Evolutionary conservation across 2,329 filamentous ascomycete species (phyloP).

Genomic region (Colletotrichum sublineola): DNA sequence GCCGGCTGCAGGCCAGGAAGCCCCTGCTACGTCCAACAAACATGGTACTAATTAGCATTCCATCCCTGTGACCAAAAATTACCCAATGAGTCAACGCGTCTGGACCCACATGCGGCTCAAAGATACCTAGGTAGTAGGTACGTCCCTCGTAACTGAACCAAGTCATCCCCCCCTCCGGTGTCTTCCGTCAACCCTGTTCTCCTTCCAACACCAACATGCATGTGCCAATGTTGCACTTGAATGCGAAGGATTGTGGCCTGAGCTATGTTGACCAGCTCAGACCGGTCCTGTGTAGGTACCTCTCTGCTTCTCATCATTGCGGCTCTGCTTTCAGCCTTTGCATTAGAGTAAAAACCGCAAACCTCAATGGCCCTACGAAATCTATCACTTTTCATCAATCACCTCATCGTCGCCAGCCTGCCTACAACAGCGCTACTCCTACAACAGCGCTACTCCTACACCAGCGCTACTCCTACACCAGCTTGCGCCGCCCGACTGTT

Average conservation of each 20-base stretch:
- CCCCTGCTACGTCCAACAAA: neutral
- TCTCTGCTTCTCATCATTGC: neutral
- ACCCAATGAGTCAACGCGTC: neutral
- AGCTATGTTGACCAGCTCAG: neutral
- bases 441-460: neutral
- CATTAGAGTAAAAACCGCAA: neutral
- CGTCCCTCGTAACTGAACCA: neutral
- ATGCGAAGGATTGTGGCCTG: neutral
- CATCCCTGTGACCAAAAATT: neutral
- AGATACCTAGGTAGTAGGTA: neutral
- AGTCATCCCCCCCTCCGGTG: neutral
- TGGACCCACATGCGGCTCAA: neutral
- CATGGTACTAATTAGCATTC: neutral
- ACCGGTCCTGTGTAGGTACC: neutral
- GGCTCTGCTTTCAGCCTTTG: neutral
- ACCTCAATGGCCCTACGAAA: neutral
- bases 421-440: neutral
- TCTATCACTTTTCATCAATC: neutral
- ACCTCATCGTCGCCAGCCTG: neutral
- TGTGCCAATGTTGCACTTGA: neutral
- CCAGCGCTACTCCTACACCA: neutral
- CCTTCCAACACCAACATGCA: neutral
- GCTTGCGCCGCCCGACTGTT: neutral
- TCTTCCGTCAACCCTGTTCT: neutral
- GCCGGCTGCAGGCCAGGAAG: neutral